Evolutionary conservation across 345 rosid species (phyloP), one percentile per base, ranked within the genome.

Genomic region (Erucastrum elatum): DNA sequence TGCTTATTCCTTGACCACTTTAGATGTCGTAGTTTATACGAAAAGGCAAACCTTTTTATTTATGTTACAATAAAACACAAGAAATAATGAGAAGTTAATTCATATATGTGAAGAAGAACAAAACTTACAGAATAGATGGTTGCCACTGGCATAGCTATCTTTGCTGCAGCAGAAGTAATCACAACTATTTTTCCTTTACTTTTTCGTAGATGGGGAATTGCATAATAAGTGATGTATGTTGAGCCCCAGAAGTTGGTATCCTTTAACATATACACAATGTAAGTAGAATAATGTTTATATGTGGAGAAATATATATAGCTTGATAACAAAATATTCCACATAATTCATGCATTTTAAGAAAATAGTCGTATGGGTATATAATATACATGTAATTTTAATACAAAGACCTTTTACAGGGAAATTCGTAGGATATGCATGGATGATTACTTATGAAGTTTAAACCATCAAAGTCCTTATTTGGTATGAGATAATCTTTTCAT

Each of bases 221-320:
- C 91, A 34, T 82, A 85, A 58, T 76, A 80, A 5, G 88, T 82
- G 31, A 74, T 62, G 15, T 83, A 80, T 12, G 76, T 70, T 8
- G 87, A 58, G 6, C 90, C 91, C 91, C 91, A 84, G 70, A 85
- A 88, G 61, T 88, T 87, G 8, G 64, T 72, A 13, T 85, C 80
- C 64, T 56, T 60, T 27, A 26, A 60, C n/a, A 59, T 59, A 59
- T 13, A 59, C 33, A 25, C 15, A 59, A 4, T 10, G 10, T 4
- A 9, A 26, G 31, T 25, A 6, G 17, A 59, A 26, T 10, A 26
- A 4, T 26, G 64, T 56, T 21, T 26, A 60, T 26, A 60, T 60
- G 13, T 11, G 15, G 33, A 17, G 15, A 46, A 46, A 46, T 56
- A 17, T 4, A 25, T 58, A 6, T 25, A 9, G 25, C 12, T 0